phyloP scores from a whole-genome alignment of 2,329 filamentous ascomycete genomes.

The Calonectria pteridis region DNA sequence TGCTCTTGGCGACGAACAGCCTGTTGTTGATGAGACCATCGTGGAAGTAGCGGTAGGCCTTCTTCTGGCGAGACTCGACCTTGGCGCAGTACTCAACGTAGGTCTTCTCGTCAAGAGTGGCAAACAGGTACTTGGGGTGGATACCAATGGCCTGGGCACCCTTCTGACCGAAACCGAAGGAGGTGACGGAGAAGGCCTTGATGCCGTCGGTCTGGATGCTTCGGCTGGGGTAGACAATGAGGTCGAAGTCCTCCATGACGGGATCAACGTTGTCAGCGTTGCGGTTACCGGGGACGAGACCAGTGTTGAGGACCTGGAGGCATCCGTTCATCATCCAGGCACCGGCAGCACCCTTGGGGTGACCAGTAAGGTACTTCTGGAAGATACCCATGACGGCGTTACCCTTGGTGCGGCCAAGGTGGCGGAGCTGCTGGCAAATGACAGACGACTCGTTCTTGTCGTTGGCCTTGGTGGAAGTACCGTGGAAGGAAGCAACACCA shows the following conservation, averaged over 20 bases:
- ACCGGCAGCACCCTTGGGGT: conserved; percentile 98
- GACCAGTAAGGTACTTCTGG: conserved; percentile 99
- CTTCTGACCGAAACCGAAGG: conserved; percentile 99
- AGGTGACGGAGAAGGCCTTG: conserved; percentile 99
- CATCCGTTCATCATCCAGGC: conserved; percentile 99
- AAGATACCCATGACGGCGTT: conserved; percentile 97
- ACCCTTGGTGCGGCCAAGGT: conserved; percentile 95
- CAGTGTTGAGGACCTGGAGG: conserved; percentile 93
- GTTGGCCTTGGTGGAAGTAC: conserved; percentile 97
- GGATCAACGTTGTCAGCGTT: conserved; percentile 98
- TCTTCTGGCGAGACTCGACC: conserved; percentile 96
- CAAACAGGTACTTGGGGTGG: conserved; percentile 95
- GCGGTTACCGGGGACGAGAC: conserved; percentile 94
- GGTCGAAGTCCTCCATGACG: conserved; percentile 96
- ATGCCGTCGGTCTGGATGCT: conserved; percentile 97
- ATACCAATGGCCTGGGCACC: conserved; percentile 97
- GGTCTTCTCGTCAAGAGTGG: conserved; percentile 88
- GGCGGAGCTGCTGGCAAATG: conserved; percentile 94
- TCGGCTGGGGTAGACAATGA: conserved; percentile 96
- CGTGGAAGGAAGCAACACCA: conserved; percentile 96
- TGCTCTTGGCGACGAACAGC: conserved; percentile 94
- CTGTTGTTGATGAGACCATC: conserved; percentile 98
- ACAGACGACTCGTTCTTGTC: conserved; percentile 99
- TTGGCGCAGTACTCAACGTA: conserved; percentile 88
- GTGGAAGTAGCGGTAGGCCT: conserved; percentile 98